A percentile compares a stretch with the other conserved stretches of the same genome.
These are phyloP conservation scores for Phytophthora pinifolia DNA, from an alignment of 352 stramenopile species.

Conservation along the genomic window DNA sequence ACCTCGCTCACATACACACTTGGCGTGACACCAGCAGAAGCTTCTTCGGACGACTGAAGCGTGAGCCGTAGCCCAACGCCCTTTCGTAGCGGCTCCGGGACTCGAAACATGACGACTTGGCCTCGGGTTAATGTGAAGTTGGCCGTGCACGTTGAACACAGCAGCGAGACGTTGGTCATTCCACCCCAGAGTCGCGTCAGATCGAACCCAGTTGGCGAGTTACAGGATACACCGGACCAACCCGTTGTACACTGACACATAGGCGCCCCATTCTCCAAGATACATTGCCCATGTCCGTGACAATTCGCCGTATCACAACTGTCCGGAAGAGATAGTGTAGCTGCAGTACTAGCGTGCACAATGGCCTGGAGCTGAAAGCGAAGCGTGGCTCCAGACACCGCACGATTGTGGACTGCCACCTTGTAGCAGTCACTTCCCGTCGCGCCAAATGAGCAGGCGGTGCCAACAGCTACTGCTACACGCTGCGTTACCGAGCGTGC, in stretches of 20 bases:
- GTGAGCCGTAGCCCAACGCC: slow-evolving; percentile 43
- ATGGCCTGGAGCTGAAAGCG: slow-evolving; percentile 46
- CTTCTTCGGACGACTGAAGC: slow-evolving; percentile 22
- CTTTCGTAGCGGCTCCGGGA: slow-evolving; percentile 58
- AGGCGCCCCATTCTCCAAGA: slow-evolving; percentile 28
- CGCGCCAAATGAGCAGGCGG: slow-evolving; percentile 37
- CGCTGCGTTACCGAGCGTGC: slow-evolving; percentile 26
- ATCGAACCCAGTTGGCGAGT: slow-evolving; percentile 57
- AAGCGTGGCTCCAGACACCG: slow-evolving; percentile 47
- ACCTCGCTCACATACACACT: slow-evolving; percentile 77
- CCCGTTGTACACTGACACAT: slow-evolving; percentile 58
- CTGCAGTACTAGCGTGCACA: slow-evolving; percentile 28
- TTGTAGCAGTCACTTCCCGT: slow-evolving; percentile 66
- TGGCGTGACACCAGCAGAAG: slow-evolving; percentile 21
- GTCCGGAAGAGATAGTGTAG: no score
- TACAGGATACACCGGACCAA: slow-evolving; percentile 64
- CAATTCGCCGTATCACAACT: slow-evolving; percentile 48
- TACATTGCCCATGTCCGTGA: slow-evolving; percentile 51
- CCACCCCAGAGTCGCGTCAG: slow-evolving; percentile 58
- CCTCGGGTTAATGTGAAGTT: slow-evolving; percentile 48
- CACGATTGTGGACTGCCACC: slow-evolving; percentile 64
- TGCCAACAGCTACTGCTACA: slow-evolving; percentile 48
- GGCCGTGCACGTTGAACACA: slow-evolving; percentile 53
- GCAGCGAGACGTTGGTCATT: slow-evolving; percentile 45
- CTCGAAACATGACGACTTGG: slow-evolving; percentile 63